A percentile compares a stretch with the other conserved stretches of the same genome.
Conservation (phyloP, 192 early-diverging fungal genomes). For the Backusella circina region DNA sequence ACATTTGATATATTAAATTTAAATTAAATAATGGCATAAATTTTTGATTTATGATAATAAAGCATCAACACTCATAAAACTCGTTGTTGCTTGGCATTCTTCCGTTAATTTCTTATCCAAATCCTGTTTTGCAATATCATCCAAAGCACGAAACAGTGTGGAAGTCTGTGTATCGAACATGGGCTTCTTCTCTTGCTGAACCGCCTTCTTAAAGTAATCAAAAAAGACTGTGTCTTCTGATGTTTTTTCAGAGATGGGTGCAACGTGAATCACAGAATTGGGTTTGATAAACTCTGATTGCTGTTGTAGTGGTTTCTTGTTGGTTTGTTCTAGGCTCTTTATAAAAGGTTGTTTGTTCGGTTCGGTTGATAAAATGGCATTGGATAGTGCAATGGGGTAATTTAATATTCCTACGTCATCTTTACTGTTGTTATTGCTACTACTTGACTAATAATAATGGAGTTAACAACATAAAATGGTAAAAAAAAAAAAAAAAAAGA, state of each 20-base stretch:
- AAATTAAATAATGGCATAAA: background rate
- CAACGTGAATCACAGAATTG: background rate
- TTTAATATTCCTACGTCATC: background rate
- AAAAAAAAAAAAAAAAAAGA: too few relatives aligned
- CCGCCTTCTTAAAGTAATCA: background rate
- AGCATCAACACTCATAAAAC: background rate
- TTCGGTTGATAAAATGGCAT: background rate
- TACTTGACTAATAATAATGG: background rate
- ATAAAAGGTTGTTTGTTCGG: slow-evolving; percentile 3
- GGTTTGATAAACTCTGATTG: background rate
- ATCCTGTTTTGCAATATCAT: background rate
- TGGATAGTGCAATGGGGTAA: background rate
- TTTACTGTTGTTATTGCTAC: background rate
- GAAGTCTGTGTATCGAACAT: background rate
- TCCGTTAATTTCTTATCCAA: background rate
- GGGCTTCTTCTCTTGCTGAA: background rate
- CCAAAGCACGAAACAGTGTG: background rate
- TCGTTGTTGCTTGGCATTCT: background rate
- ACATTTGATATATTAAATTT: background rate
- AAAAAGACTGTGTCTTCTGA: background rate
- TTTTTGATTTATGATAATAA: background rate
- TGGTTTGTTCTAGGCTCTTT: background rate
- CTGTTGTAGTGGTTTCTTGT: background rate
- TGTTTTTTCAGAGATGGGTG: background rate
- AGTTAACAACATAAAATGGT: background rate